A percentile compares a stretch with the other conserved stretches of the same genome.
Conservation (phyloP, 169 alveolate genomes). For the Sarcocystis neurona region DNA sequence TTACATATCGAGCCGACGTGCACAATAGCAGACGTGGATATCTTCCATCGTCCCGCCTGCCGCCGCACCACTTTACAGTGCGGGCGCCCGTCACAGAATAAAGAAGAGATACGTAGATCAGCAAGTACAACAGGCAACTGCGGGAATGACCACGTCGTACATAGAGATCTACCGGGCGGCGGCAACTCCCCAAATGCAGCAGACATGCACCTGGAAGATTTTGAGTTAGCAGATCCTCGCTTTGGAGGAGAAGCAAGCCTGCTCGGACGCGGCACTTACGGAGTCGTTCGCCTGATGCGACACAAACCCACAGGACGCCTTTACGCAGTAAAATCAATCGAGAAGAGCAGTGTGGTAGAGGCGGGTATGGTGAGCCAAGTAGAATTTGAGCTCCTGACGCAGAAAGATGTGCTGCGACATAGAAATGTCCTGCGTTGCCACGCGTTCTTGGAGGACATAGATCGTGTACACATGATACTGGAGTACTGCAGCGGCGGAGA, state of each 20-base stretch:
- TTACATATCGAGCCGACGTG: too few species aligned
- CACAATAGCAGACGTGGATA: too few species aligned
- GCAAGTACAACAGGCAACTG: too few species aligned
- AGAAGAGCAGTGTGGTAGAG: conserved; percentile 81
- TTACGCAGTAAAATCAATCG: conserved; percentile 87
- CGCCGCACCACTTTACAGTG: too few species aligned
- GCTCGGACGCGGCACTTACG: conserved; percentile 91
- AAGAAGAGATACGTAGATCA: too few species aligned
- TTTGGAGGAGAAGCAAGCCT: conserved; percentile 31
- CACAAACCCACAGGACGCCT: conserved; percentile 79
- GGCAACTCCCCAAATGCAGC: too few species aligned
- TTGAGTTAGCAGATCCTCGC: conserved; percentile 19
- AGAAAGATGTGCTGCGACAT: conserved; percentile 84
- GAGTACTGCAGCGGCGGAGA: conserved; percentile 89
- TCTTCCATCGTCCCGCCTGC: too few species aligned
- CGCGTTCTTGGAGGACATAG: conserved; percentile 87
- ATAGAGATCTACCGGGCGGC: too few species aligned
- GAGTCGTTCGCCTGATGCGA: conserved; percentile 86
- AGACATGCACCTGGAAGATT: conserved; percentile 9
- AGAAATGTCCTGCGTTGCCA: conserved; percentile 83
- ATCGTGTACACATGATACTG: conserved; percentile 83
- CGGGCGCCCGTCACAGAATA: too few species aligned
- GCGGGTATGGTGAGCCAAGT: conserved; percentile 79
- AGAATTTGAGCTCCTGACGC: conserved; percentile 85
- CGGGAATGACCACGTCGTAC: too few species aligned